Evolutionary conservation across 169 alveolate genomes (phyloP), one percentile per base, ranked within the genome.

Genomic region (Babesia caballi): DNA sequence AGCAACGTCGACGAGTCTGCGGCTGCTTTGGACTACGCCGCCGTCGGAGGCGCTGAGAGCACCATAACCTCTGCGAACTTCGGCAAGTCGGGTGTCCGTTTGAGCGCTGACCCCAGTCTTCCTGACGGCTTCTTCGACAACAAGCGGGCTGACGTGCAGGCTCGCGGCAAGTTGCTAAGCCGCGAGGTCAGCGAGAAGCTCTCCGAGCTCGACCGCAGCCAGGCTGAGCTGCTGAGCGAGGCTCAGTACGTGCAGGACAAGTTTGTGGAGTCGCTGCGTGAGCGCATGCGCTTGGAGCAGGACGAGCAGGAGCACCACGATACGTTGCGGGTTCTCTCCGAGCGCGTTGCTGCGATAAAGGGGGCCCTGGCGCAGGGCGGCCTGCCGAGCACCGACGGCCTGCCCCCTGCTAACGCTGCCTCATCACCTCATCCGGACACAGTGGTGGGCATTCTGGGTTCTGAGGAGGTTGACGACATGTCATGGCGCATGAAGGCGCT

Each of bases 91-190:
- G 23, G 35, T 14, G 23, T 61, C 30, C 50, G 56, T 3, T 32
- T 70, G 56, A 50, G 78, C 30, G 49, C 58, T 19, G 70, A 56
- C 23, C 85, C 40, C 25, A 81, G 71, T 41, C 66, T 81, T 4
- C 88, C 88, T 8, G 81, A 60, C 9, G 88, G 88, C 58, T 81
- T 81, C 67, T 81, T 81, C 68, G 88, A 81, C 71, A 65, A 81
- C 66, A 63, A 52, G 50, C 65, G 66, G 35, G 56, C 71, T 9
- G 88, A 81, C 42, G 83, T 85, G 25, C 69, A 81, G 84, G 85
- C 58, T 17, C 68, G 88, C 11, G 88, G 88, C 38, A 69, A 81
- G 58, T 12, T 71, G 42, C 51, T 82, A 0, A 40, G 60, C 21
- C 41, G 54, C 8, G 88, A 81, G 69, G 83, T 81, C 15, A 40